Base-by-base conservation (phyloP, 2,329 filamentous ascomycete species). In the Diaporthe velutina region DNA sequence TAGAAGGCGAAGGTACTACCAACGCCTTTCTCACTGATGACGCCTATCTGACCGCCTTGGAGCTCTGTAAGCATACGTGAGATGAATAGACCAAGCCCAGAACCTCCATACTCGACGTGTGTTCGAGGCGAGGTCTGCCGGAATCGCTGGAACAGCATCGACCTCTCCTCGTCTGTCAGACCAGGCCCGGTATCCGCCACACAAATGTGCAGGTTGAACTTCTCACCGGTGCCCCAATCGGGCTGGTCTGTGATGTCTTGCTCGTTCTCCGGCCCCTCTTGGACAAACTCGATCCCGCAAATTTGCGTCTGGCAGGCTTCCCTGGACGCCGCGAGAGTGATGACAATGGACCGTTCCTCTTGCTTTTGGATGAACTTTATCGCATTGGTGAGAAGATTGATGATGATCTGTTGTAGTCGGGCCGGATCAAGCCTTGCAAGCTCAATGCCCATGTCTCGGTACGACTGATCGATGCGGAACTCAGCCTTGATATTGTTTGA, bases 1-100 rank as follows among this genome's bases (percentile, higher is more conserved):
- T 94, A 95, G 81, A 96, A 95, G 38, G 91, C 92, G 82, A 95
- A 95, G 0, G 90, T 94, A 82, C 92, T 94, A 52, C 94, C 94
- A 50, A 90, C 86, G 17, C 92, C 93, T 74, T 91, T 88, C 76
- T 90, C 85, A 0, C 92, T 94, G 2, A 89, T 87, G 3, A 95
- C 93, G 10, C 93, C 93, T 73, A 95, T 94, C 80, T 95, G 93
- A 3, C 94, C 94, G 19, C 93, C 93, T 83, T 95, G 94, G 67
- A 95, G 84, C 80, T 95, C 93, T 2, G 93, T 94, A 66, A 96
- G 84, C 78, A 94, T 93, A 50, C 93, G 88, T 6, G 92, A 94
- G 80, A 96, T 95, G 84, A 95, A 95, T 1, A 96, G 85, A 0
- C 94, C 94, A 1, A 97, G 87, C 0, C 94, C 94, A 0, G 92